phyloP scores from a whole-genome alignment of 306 rosid species.

The Crotalaria pallida region DNA sequence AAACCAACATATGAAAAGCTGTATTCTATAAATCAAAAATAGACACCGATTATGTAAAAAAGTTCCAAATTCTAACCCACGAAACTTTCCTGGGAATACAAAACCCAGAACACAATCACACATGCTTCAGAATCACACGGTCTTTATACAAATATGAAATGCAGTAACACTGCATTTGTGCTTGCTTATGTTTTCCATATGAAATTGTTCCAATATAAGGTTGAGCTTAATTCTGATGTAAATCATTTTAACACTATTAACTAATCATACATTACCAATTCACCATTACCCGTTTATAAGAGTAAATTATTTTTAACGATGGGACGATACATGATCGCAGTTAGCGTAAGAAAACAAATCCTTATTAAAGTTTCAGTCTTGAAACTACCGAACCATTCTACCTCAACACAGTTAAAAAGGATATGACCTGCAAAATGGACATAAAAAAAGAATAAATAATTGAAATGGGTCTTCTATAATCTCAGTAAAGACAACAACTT shows the following conservation, averaged over 20 bases:
- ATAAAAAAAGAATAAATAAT: slow-evolving; percentile 20
- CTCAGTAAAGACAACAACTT: neutral
- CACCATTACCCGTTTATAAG: no score
- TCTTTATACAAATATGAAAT: no score
- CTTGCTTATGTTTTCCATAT: neutral
- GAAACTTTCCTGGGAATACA: no score
- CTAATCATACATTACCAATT: no score
- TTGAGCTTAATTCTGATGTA: no score
- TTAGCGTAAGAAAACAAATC: no score
- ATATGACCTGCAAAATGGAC: slow-evolving; percentile 80
- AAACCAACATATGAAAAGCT: neutral
- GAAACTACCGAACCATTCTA: slow-evolving; percentile 16
- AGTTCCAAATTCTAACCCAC: neutral
- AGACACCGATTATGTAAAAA: neutral
- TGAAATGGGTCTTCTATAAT: slow-evolving; percentile 8
- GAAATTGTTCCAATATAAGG: neutral
- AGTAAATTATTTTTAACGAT: no score
- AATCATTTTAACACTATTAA: no score
- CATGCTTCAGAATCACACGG: neutral
- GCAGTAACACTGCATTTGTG: neutral
- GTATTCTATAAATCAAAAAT: neutral
- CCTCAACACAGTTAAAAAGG: slow-evolving; percentile 43
- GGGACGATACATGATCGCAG: no score
- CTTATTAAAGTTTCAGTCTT: neutral
- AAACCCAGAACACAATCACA: no score